Evolutionary conservation across 2,329 filamentous ascomycete genomes (phyloP), one percentile per base, ranked within the genome.

Genomic region (Metarhizium sp.): DNA sequence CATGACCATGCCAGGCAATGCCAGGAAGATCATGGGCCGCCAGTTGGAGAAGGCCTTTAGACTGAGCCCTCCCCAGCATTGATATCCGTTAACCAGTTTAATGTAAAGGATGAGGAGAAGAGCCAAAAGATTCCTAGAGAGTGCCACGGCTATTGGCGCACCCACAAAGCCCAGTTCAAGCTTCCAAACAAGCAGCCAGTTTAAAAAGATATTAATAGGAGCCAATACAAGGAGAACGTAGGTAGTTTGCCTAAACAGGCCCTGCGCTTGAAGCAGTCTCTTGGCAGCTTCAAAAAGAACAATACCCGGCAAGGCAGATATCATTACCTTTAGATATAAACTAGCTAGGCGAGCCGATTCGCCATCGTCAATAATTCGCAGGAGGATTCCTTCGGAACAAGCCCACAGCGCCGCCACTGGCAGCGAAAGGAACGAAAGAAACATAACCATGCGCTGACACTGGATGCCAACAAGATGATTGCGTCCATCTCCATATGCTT

Each of bases 401-500:
- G 81, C 75, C 88, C 88, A 92, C 36, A 90, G 69, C 0, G 85
- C 64, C 1, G 78, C 80, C 58, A 92, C 86, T 0, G 88, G 88
- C 16, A 90, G 76, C 6, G 84, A 87, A 57, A 90, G 78, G 0
- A 78, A 63, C 77, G 86, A 85, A 0, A 92, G 77, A 59, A 92
- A 89, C 65, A 78, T 86, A 1, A 88, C 75, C 87, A 92, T 91
- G 51, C 88, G 78, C 67, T 92, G 87, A 55, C 88, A 78, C 60
- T 92, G 87, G n/a, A 92, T 70, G 0, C 88, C 88, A 0, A 96
- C 91, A 1, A 96, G 80, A 61, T 90, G 87, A 62, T 87, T 92
- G 64, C 86, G 87, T 0, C 92, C 92, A 0, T 88, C 92, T 1
- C 92, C 92, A 66, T 92, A 96, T 0, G 92, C 92, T 69, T 96